These are phyloP conservation scores for Zanthoxylum bungeanum DNA, from an alignment of 345 rosid species.

Conservation along the genomic window DNA sequence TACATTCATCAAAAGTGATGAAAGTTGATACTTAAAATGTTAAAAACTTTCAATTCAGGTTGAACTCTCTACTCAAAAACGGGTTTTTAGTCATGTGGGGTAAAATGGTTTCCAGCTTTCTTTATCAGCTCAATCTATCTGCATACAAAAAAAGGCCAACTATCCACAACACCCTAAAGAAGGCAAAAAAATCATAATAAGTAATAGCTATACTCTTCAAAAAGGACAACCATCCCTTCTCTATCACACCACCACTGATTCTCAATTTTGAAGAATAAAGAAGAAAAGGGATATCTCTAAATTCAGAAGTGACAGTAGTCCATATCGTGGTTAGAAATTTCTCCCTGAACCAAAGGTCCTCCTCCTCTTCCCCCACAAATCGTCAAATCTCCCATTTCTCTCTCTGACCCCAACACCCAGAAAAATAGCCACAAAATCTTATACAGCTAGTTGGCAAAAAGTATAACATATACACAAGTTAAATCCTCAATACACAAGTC, in stretches of 20 bases:
- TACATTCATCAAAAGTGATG: conserved; percentile 1
- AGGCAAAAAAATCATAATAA: background rate
- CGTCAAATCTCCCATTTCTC: background rate
- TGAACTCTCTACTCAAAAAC: background rate
- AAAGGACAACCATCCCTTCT: no score
- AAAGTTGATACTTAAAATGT: background rate
- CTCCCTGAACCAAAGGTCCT: background rate
- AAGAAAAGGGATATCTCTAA: background rate
- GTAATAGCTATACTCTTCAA: no score
- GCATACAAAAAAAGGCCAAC: background rate
- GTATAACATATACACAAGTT: background rate
- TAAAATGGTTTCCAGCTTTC: background rate
- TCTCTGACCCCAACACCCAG: background rate
- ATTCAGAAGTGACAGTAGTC: background rate
- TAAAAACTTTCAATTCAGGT: background rate
- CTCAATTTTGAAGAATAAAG: background rate
- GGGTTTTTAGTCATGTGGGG: background rate
- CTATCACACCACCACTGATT: background rate
- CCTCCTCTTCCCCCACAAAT: background rate
- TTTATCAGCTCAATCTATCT: background rate
- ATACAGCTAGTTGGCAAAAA: background rate
- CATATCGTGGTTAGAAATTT: background rate
- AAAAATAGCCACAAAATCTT: background rate
- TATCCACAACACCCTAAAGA: background rate
- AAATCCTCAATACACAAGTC: background rate